Evolutionary conservation across 106 monocot species (phyloP), one percentile per base, ranked within the genome.

Genomic region (Ottelia alismoides): DNA sequence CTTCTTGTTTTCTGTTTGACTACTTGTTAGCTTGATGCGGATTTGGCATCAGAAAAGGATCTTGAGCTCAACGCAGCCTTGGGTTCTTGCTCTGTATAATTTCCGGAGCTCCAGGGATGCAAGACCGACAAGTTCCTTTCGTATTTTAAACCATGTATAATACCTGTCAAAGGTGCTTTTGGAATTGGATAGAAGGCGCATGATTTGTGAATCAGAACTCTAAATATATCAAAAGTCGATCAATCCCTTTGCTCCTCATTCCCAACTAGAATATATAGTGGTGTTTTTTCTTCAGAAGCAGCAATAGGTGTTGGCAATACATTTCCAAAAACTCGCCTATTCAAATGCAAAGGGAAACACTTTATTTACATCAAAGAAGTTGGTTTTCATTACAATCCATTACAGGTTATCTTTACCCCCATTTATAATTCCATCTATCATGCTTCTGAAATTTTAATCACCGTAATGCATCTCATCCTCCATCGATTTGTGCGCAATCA

Each of bases 121-220:
- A 55, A 65, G 53, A 55, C 65, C 11, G 53, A 65, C 2, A 65
- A 28, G 27, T 65, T 65, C 46, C 30, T 64, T 5, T 64, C 64
- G 9, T 64, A 64, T 44, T 64, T 64, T 25, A 64, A 53, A 44
- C 64, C 64, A 10, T 54, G 65, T 32, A 30, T 65, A 27, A 65
- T 65, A 45, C 65, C 65, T 20, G 25, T 65, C 6, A 31, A 65
- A 47, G 65, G 65, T 17, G 20, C n/a, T n/a, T n/a, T n/a, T n/a
- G n/a, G n/a, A n/a, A n/a, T n/a, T n/a, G n/a, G n/a, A n/a, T n/a
- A n/a, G n/a, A n/a, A n/a, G n/a, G n/a, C n/a, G n/a, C n/a, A n/a
- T n/a, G n/a, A n/a, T n/a, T n/a, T n/a, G n/a, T n/a, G n/a, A n/a
- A n/a, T n/a, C n/a, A n/a, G n/a, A n/a, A n/a, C n/a, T n/a, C n/a